phyloP scores from a whole-genome alignment of 495 filamentous ascomycete species.

The Chaetomium fimeti region DNA sequence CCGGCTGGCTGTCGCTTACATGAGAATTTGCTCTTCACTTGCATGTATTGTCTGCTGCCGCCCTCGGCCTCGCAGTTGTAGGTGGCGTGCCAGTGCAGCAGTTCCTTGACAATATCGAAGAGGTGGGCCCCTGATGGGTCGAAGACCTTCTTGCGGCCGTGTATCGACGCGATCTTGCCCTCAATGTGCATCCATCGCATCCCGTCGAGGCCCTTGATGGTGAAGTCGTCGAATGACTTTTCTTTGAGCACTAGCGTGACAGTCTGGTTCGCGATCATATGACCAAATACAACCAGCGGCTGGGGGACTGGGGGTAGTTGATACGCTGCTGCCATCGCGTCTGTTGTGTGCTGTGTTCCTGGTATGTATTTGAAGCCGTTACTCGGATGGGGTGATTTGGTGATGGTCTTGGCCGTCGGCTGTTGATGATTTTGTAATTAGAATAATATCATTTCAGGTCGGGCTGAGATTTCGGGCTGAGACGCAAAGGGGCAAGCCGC shows the following conservation, averaged over 20 bases:
- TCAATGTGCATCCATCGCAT: conserved; percentile 52
- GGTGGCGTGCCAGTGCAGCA: conserved; percentile 49
- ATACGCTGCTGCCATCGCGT: neutral
- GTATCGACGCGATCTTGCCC: conserved; percentile 43
- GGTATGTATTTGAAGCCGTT: too few species aligned
- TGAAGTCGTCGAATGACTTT: conserved; percentile 57
- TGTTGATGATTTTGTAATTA: too few species aligned
- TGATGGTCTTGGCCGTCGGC: too few species aligned
- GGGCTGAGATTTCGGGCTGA: too few species aligned
- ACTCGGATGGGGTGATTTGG: too few species aligned
- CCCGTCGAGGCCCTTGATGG: conserved; percentile 48
- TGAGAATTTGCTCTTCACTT: conserved; percentile 52
- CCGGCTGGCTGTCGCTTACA: conserved; percentile 39
- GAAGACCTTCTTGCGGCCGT: conserved; percentile 47
- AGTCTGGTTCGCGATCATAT: conserved; percentile 46
- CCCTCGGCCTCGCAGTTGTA: conserved; percentile 40
- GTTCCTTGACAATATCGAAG: conserved; percentile 55
- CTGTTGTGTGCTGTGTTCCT: too few species aligned
- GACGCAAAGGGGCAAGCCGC: too few species aligned
- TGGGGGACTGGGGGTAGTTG: conserved; percentile 39
- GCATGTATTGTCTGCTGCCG: conserved; percentile 43
- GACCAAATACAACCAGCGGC: conserved; percentile 49
- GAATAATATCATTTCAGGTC: too few species aligned
- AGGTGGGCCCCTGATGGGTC: conserved; percentile 49
- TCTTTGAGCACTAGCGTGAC: conserved; percentile 56